Base-by-base conservation (phyloP, 768 basidiomycete species). In the Suillus variegatus region DNA sequence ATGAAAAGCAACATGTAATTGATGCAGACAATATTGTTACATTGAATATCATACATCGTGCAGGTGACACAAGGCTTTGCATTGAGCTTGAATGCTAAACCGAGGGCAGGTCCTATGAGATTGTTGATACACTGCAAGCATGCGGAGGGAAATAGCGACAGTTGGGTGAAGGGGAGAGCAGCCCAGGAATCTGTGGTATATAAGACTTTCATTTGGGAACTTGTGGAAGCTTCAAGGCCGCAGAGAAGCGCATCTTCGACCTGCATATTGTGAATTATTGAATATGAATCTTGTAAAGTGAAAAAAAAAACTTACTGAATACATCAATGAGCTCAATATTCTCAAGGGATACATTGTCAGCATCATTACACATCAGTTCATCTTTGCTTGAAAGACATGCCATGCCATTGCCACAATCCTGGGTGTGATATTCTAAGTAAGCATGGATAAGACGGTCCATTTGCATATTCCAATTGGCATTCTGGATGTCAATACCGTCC, bases 81-180 rank as follows among this genome's bases (percentile, higher is more conserved):
- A 44, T 12, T 63, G 61, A 2, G 56, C 65, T 35, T 70, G 67
- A 10, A 71, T 67, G 6, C 56, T 47, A 6, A 70, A 70, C 1
- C 36, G n/a, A 0, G 67, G 69, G 28, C 66, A 69, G 0, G n/a
- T n/a, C n/a, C n/a, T n/a, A n/a, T n/a, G n/a, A n/a, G n/a, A 1
- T 46, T 70, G 66, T 1, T 36, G 32, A 35, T 63, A 67, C 0
- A 51, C 40, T 2, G 68, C 64, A 38, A 76, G 67, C 0, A 64
- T 73, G 5, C 49, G 60, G 0, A 71, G 51, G 0, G 71, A 70
- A 18, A 75, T 64, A 1, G 71, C 65, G 22, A 72, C 12, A 0
- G 46, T 61, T 2, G 12, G 22, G 22, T 49, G 47, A 13, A 49
- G 25, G 47, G 22, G 47, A 13, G 47, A 49, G 5, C 47, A 25